Conservation (phyloP, 345 rosid species). For the Hibiscus trionum region DNA sequence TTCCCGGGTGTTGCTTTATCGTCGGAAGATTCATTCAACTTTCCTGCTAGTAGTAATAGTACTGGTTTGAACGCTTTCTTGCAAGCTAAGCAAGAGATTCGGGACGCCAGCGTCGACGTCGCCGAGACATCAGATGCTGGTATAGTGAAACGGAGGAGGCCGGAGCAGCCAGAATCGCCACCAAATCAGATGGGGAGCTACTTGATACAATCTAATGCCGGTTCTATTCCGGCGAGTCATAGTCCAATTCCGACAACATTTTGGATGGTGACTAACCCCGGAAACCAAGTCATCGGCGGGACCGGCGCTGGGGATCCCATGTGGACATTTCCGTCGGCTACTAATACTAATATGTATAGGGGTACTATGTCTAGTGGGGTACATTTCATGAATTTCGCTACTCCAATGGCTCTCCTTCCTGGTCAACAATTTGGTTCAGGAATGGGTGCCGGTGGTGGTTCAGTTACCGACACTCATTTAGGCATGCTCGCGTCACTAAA, state of each 20-base stretch:
- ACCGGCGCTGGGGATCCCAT: slow-evolving; percentile 34
- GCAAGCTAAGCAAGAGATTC: slow-evolving; percentile 33
- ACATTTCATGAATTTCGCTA: slow-evolving; percentile 71
- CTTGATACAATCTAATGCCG: slow-evolving; percentile 47
- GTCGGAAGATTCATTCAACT: slow-evolving; percentile 16
- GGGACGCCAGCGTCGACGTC: slow-evolving; percentile 15
- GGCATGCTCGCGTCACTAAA: slow-evolving; percentile 64
- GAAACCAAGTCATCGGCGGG: slow-evolving; percentile 30
- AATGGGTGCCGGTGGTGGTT: slow-evolving; percentile 21
- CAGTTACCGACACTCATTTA: slow-evolving; percentile 42
- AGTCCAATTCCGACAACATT: slow-evolving; percentile 45
- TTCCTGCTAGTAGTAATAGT: neutral
- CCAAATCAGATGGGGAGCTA: slow-evolving; percentile 46
- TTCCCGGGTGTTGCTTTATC: slow-evolving; percentile 25
- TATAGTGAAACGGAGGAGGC: slow-evolving; percentile 21
- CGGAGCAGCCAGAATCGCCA: slow-evolving; percentile 17
- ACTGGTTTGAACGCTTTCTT: slow-evolving; percentile 18
- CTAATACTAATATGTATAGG: slow-evolving; percentile 26
- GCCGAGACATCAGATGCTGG: slow-evolving; percentile 12
- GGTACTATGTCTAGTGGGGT: slow-evolving; percentile 42
- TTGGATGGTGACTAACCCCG: slow-evolving; percentile 53
- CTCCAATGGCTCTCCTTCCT: slow-evolving; percentile 60
- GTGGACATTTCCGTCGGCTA: slow-evolving; percentile 38
- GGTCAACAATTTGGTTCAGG: slow-evolving; percentile 49
- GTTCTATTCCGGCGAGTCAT: slow-evolving; percentile 44